Base-by-base conservation (phyloP, 2,329 filamentous ascomycete genomes). In the Aspergillus sp. region DNA sequence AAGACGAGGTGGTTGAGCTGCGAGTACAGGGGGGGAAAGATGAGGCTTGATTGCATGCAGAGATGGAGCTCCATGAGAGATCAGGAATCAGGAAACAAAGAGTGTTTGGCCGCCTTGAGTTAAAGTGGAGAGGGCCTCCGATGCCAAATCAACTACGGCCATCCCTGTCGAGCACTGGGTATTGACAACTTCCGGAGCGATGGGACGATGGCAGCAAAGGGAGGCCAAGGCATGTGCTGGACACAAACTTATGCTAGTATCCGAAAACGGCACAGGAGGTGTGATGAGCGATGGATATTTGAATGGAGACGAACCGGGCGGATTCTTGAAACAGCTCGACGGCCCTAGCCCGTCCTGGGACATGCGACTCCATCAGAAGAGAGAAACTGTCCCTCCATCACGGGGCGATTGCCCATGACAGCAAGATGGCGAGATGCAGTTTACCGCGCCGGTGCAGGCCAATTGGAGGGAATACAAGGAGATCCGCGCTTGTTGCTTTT, bases 171-270 rank as follows among this genome's bases (percentile, higher is more conserved):
- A 35, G 41, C 33, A 25, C 6, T 33, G 25, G 35, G 12, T 12
- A n/a, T 37, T 37, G 15, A 37, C 35, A n/a, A 14, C 35, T 31
- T n/a, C 11, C 23, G 45, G 25, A 8, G 19, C 5, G 43, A 46
- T n/a, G 45, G 25, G 15, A 14, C 9, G 43, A 46, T n/a, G 35
- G 14, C 31, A 39, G 31, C 14, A 17, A 27, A 47, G 21, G 33
- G 35, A 11, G 35, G 51, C 51, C 51, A 54, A 47, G 51, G 33
- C 17, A 31, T 54, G 51, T 17, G 41, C 23, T 55, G 52, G 52
- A 48, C 52, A 49, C 44, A 54, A 14, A 43, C 21, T 47, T 23
- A 56, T 56, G 54, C 47, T n/a, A 3, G n/a, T 56, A 56, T 56
- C 54, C 54, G 54, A 56, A 51, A 55, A 49, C 53, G 35, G 53